phyloP scores from a whole-genome alignment of 441 rosid species.

The Jatropha podagrica region DNA sequence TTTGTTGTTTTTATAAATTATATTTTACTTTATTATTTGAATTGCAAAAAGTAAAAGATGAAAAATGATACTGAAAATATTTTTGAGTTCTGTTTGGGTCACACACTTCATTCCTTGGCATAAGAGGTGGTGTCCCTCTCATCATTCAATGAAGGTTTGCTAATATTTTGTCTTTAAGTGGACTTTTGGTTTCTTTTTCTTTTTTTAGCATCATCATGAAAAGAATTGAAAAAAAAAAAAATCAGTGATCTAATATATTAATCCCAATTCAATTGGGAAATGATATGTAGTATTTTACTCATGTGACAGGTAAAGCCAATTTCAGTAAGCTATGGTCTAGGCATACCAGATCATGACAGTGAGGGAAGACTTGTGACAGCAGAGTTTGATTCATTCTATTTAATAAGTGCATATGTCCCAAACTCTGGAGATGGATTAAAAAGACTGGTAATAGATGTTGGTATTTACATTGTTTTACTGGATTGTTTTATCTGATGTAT shows the following conservation, averaged over 20 bases:
- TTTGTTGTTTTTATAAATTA: neutral
- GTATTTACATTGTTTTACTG: conserved; percentile 10
- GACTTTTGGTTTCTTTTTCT: neutral
- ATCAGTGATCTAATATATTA: neutral
- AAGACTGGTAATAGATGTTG: conserved; percentile 64
- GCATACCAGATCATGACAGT: conserved; percentile 72
- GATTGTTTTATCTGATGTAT: conserved; percentile 11
- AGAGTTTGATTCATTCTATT: conserved; percentile 83
- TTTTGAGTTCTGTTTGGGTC: too few relatives aligned
- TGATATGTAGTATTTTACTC: conserved; percentile 16
- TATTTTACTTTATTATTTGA: conserved; percentile 7
- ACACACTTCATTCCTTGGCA: too few relatives aligned
- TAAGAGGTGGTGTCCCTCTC: too few relatives aligned
- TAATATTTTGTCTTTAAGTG: neutral
- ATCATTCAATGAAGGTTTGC: neutral
- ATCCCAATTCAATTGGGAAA: neutral
- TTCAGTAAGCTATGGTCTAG: conserved; percentile 76
- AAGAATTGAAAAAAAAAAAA: neutral
- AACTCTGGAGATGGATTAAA: conserved; percentile 95
- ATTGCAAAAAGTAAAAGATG: neutral
- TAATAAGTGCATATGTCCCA: conserved; percentile 74
- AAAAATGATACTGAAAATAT: too few relatives aligned
- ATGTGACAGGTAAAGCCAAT: conserved; percentile 80
- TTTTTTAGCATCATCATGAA: neutral
- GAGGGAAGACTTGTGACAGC: conserved; percentile 90